Evolutionary conservation across 225 moss, liverwort and hornwort species (phyloP).

Genomic region (Pseudisothecium myosuroides): DNA sequence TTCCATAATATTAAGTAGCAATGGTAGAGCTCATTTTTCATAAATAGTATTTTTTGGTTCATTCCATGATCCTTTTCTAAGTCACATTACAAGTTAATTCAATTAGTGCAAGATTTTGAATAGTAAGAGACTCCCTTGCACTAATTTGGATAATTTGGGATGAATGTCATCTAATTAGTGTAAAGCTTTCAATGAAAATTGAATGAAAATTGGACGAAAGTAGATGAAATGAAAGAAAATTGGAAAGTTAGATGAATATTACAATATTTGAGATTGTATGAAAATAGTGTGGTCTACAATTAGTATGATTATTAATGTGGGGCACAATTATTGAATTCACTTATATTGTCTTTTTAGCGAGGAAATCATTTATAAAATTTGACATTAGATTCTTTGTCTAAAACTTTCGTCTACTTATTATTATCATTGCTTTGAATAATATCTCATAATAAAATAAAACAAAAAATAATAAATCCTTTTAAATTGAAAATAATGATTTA

Average conservation of each 20-base stretch:
- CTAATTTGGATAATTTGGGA: neutral
- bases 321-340: neutral
- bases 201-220: neutral
- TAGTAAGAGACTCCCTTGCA: rapidly evolving
- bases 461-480: neutral
- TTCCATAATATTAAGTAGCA: neutral
- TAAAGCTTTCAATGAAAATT: neutral
- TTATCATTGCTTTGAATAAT: neutral
- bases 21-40: neutral
- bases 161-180: neutral
- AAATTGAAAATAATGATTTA: neutral
- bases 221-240: neutral
- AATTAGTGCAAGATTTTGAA: no score
- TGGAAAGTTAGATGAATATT: neutral
- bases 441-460: neutral
- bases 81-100: neutral
- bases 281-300: neutral
- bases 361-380: neutral
- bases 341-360: neutral
- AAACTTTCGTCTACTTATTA: no score
- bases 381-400: no score
- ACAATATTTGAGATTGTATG: neutral
- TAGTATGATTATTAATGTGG: neutral
- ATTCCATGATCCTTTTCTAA: neutral
- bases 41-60: neutral